These are phyloP conservation scores for Talaromyces amestolkiae DNA, from an alignment of 2,329 filamentous ascomycete species.

Conservation along the genomic window DNA sequence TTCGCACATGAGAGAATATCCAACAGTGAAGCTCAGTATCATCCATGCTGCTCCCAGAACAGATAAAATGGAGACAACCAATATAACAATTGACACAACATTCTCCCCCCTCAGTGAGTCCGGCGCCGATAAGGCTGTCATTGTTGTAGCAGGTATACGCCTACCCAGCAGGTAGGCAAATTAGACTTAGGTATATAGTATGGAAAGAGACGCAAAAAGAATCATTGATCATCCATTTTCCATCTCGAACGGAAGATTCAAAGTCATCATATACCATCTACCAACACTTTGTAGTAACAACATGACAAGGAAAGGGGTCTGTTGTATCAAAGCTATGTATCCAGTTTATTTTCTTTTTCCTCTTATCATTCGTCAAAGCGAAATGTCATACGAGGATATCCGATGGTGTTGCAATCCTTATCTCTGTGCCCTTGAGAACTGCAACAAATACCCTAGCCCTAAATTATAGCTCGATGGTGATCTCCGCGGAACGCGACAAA, in stretches of 20 bases:
- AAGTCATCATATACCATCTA: background rate
- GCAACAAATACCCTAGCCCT: background rate
- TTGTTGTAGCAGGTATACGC: background rate
- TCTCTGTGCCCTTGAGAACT: background rate
- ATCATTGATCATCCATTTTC: background rate
- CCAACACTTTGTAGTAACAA: background rate
- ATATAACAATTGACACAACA: slow-evolving; percentile 10
- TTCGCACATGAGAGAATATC: slow-evolving; percentile 9
- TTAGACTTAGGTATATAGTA: background rate
- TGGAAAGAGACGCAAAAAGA: background rate
- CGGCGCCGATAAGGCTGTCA: slow-evolving; percentile 11
- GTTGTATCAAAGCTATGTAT: background rate
- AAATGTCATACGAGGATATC: background rate
- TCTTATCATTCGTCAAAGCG: background rate
- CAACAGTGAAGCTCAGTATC: slow-evolving; percentile 14
- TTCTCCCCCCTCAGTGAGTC: background rate
- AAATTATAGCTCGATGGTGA: background rate
- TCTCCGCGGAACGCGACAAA: slow-evolving; percentile 9
- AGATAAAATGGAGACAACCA: slow-evolving; percentile 15
- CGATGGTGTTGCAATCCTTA: background rate
- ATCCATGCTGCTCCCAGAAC: slow-evolving; percentile 13
- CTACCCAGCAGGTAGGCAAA: background rate
- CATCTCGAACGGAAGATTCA: background rate
- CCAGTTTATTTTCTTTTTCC: slow-evolving; percentile 6
- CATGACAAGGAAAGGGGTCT: background rate